Conservation (phyloP, 2,329 filamentous ascomycete genomes). For the Curvularia verruculosa region DNA sequence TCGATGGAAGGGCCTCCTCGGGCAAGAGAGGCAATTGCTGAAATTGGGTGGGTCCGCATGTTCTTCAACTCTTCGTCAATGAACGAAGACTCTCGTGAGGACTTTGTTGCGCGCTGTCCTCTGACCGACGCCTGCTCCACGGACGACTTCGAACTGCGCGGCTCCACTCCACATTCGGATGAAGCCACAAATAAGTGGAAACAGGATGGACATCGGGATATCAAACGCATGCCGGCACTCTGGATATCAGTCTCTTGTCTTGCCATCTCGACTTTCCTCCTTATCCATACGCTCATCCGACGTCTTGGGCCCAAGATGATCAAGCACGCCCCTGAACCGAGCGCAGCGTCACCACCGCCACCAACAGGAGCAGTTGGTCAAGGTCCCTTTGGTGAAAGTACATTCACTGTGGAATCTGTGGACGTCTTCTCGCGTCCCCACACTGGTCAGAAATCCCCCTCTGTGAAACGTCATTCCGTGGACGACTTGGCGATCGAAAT, state of each 20-base stretch:
- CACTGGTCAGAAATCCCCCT: slow-evolving; percentile 8
- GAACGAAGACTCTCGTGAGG: slow-evolving; percentile 23
- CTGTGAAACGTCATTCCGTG: slow-evolving; percentile 19
- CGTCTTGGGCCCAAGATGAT: slow-evolving; percentile 22
- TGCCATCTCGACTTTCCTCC: slow-evolving; percentile 35
- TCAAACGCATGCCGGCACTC: slow-evolving; percentile 40
- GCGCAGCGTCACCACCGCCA: neutral
- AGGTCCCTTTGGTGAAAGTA: slow-evolving; percentile 12
- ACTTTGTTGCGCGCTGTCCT: slow-evolving; percentile 12
- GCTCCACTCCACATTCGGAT: slow-evolving; percentile 34
- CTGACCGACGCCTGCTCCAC: slow-evolving; percentile 42
- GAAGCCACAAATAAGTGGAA: slow-evolving; percentile 39
- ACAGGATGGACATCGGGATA: slow-evolving; percentile 30
- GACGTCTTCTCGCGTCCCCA: slow-evolving; percentile 1
- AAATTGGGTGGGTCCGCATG: slow-evolving; percentile 55
- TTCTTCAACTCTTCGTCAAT: slow-evolving; percentile 59
- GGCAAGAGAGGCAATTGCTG: slow-evolving; percentile 47
- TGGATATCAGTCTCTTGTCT: slow-evolving; percentile 43
- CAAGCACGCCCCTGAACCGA: slow-evolving; percentile 6
- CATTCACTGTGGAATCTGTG: slow-evolving; percentile 4
- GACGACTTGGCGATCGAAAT: slow-evolving; percentile 37
- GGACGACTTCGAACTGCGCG: slow-evolving; percentile 44
- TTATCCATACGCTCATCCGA: slow-evolving; percentile 40
- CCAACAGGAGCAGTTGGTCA: neutral
- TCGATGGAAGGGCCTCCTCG: slow-evolving; percentile 55